Evolutionary conservation across 257 asterid species (phyloP).

Genomic region (Oldenlandia corymbosa): DNA sequence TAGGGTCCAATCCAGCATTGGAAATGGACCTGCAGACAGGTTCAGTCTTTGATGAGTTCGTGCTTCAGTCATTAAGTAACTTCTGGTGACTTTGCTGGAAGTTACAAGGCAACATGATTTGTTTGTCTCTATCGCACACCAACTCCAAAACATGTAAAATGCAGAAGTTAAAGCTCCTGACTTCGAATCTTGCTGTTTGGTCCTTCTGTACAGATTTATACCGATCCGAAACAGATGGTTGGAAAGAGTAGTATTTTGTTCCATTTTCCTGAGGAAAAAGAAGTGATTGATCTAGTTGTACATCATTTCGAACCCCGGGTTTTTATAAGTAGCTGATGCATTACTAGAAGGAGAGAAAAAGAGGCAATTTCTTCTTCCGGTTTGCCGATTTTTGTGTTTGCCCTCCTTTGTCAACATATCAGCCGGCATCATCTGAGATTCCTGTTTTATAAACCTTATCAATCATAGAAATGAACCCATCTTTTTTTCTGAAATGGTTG

Average conservation of each 20-base stretch:
- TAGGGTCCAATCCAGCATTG: neutral
- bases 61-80: neutral
- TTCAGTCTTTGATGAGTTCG: neutral
- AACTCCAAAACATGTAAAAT: neutral
- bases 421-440: too few relatives aligned
- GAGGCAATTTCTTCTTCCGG: too few relatives aligned
- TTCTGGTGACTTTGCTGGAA: neutral
- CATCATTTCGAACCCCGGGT: too few relatives aligned
- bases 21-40: neutral
- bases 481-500: too few relatives aligned
- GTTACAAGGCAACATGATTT: neutral
- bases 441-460: too few relatives aligned
- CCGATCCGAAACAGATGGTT: conserved; percentile 15
- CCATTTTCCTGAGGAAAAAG: conserved; percentile 5
- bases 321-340: too few relatives aligned
- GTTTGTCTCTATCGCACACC: neutral
- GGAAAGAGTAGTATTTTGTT: conserved; percentile 10
- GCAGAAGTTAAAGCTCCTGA: neutral
- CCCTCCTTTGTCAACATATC: too few relatives aligned
- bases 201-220: conserved; percentile 9
- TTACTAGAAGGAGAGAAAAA: too few relatives aligned
- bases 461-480: too few relatives aligned
- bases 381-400: too few relatives aligned
- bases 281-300: too few relatives aligned
- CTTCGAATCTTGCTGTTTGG: conserved; percentile 6